Base-by-base conservation (phyloP, 2,329 filamentous ascomycete genomes). In the Trichoderma koningiopsis region DNA sequence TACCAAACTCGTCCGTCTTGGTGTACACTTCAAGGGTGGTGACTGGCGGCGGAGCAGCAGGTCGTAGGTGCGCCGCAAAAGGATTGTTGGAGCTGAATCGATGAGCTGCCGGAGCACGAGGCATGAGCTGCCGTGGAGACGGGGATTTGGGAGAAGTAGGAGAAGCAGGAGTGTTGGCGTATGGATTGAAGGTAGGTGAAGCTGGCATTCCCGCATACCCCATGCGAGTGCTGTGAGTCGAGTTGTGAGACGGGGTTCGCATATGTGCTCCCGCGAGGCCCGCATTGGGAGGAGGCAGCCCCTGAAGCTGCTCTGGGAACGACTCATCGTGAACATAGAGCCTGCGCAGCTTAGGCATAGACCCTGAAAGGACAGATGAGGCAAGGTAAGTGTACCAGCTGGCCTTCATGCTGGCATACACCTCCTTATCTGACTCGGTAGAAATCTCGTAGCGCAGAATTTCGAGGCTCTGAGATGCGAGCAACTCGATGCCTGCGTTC, bases 321-420 rank as follows among this genome's bases (percentile, higher is more conserved):
- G 88, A 85, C 31, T 91, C 88, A 75, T 97, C 94, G 62, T 93
- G 91, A 22, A 97, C 95, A 77, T 96, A 97, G 8, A 98, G 86
- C 27, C 90, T 87, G 43, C 86, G 86, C 10, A 98, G 85, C 43
- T 86, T 87, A 1, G 94, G 93, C 8, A 98, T 85, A 8, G 88
- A 87, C 71, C 91, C 91, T 19, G 89, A 87, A 70, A 96, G 88
- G 37, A 98, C 87, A 0, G 93, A 97, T n/a, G 87, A 87, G 31
- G 93, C 90, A 24, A 98, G 87, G 79, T 97, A 97, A 71, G 88
- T 87, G 79, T 97, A 97, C 81, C 97, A 96, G 22, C 86, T 86
- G 11, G 83, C 79, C 0, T 86, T 86, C 29, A 86, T 81, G 71
- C 80, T 83, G 10, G 84, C 81, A 70, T 88, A 91, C 13, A 89